Percentiles rank a stretch among this genome's conserved stretches.
Evolutionary conservation across 306 rosid species (phyloP).

Genomic region (Macrotyloma uniflorum): DNA sequence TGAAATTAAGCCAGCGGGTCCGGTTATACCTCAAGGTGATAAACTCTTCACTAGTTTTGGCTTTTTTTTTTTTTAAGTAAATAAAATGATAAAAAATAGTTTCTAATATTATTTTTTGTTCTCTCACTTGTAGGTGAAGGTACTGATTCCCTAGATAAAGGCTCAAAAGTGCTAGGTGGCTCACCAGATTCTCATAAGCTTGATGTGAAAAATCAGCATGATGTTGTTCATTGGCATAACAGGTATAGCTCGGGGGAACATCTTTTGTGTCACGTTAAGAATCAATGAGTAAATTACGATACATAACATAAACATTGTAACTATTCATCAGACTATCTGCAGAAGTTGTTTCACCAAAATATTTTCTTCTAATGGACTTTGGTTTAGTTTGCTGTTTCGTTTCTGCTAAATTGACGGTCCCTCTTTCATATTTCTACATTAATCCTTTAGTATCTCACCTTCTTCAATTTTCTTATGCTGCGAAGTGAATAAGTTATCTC

Average conservation of each 20-base stretch:
- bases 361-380: not conserved
- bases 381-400: conserved; percentile 19
- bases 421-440: conserved; percentile 21
- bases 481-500: conserved; percentile 17
- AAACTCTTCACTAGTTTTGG: not conserved
- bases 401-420: conserved; percentile 26
- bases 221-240: conserved; percentile 89
- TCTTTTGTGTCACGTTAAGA: conserved; percentile 4
- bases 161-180: conserved; percentile 69
- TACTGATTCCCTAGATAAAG: conserved; percentile 66
- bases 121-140: conserved; percentile 47
- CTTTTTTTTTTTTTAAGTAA: not conserved
- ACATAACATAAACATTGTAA: not conserved
- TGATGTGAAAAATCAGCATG: conserved; percentile 74
- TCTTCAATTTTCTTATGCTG: conserved; percentile 19
- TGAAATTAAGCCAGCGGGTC: conserved; percentile 55
- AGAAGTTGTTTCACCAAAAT: conserved; percentile 5
- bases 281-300: conserved; percentile 12
- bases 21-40: conserved; percentile 74
- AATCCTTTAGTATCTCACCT: not conserved
- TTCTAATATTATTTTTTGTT: not conserved
- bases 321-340: not conserved
- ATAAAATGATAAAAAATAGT: not conserved
- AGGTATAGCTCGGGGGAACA: conserved; percentile 53
- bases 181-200: conserved; percentile 65